Base-by-base conservation (phyloP, 805 yeast genomes). In the Suhomyces kilbournensis region DNA sequence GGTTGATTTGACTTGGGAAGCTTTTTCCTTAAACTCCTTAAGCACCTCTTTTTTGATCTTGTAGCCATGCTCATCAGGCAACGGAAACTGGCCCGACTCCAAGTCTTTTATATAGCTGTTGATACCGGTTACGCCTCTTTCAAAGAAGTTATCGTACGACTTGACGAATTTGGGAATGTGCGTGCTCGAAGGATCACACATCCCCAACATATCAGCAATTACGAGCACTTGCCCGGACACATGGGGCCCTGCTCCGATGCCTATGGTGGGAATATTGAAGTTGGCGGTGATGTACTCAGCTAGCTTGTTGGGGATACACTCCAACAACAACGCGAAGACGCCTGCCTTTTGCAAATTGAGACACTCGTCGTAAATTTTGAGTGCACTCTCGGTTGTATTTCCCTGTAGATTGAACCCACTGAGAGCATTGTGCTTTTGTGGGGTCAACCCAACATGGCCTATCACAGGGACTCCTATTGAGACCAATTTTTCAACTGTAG, bases 371-470 rank as follows among this genome's bases (percentile, higher is more conserved):
- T 78, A 76, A 2, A 93, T 72, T 14, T 76, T 69, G 4, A 75
- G 46, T 0, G 96, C 96, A 32, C 77, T 76, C 3, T 66, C 65
- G 0, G 74, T 70, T 0, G 82, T 73, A 54, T 74, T 80, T 0
- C 96, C 97, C 67, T 93, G 99, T 1, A 89, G 86, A 68, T 84
- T 87, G 70, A 86, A 93, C 0, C 99, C 99, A 19, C 97, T 92
- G 12, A 88, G 64, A 0, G 89, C 65, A 56, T 89, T 82, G 55
- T 84, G 84, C 43, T 89, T 79, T 66, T 94, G 98, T 2, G 99
- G 99, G 3, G 96, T 90, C 30, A 93, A 73, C 0, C 99, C 99
- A 28, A 90, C 82, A 67, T 93, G 99, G 1, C 96, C 97, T 71
- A 90, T 78, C 2, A 91, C 91, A 0, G 97, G 96, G 8, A 93